phyloP scores from a whole-genome alignment of 768 basidiomycete species.

The Naganishia onofrii region DNA sequence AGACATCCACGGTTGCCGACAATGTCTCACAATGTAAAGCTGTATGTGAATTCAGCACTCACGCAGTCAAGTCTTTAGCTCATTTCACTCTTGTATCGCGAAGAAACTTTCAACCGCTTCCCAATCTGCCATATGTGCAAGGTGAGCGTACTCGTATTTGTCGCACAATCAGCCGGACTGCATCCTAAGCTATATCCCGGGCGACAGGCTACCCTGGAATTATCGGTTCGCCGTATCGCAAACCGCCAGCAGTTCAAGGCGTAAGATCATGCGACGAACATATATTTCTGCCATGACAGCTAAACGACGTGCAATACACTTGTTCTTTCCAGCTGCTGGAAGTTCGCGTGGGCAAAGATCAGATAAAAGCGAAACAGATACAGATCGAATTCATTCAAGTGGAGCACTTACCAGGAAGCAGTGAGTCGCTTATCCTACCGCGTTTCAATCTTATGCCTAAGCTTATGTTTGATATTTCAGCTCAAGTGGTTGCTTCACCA shows the following conservation, averaged over 20 bases:
- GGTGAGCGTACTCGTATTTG: neutral
- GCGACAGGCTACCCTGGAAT: constrained; percentile 45
- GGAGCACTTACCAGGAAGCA: constrained; percentile 65
- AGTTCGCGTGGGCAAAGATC: constrained; percentile 65
- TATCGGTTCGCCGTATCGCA: constrained; percentile 36
- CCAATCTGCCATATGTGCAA: constrained; percentile 41
- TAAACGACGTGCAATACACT: neutral
- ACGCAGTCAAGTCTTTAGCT: neutral
- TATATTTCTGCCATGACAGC: neutral
- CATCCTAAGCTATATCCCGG: neutral
- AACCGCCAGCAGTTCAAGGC: constrained; percentile 47
- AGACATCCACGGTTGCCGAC: neutral
- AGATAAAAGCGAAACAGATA: constrained; percentile 88
- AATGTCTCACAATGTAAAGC: constrained; percentile 29
- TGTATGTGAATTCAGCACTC: constrained; percentile 18
- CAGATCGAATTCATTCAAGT: constrained; percentile 86
- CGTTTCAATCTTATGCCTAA: neutral
- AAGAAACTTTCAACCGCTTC: constrained; percentile 45
- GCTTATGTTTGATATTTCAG: neutral
- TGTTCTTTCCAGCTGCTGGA: constrained; percentile 58
- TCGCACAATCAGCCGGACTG: neutral
- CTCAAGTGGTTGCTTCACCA: constrained; percentile 28
- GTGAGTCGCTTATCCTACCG: constrained; percentile 52
- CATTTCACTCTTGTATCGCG: neutral
- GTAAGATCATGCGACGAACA: constrained; percentile 3